phyloP scores from a whole-genome alignment of 495 filamentous ascomycete genomes.

The Penicillium manginii region DNA sequence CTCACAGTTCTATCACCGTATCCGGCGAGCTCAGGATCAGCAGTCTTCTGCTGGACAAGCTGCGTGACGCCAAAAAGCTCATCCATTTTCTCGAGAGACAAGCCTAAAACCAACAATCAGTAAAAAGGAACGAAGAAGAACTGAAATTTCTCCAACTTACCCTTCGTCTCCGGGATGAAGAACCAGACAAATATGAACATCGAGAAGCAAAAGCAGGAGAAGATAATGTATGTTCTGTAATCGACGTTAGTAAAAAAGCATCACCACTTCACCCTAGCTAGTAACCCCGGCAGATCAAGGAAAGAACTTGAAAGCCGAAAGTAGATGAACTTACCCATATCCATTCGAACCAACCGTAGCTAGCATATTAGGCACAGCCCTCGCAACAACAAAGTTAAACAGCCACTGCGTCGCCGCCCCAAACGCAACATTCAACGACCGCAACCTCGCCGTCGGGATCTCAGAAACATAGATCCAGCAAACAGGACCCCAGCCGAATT shows the following conservation, averaged over 20 bases:
- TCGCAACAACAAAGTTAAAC: slow-evolving; percentile 45
- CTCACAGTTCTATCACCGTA: neutral
- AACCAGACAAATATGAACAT: slow-evolving; percentile 74
- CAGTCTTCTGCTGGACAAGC: slow-evolving; percentile 23
- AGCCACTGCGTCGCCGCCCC: slow-evolving; percentile 67
- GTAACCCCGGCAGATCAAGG: slow-evolving; percentile 15
- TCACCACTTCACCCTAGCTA: slow-evolving; percentile 33
- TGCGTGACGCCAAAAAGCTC: slow-evolving; percentile 56
- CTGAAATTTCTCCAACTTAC: slow-evolving; percentile 28
- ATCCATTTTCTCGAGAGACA: slow-evolving; percentile 54
- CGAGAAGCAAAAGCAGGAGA: slow-evolving; percentile 61
- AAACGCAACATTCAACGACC: slow-evolving; percentile 68
- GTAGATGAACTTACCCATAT: slow-evolving; percentile 50
- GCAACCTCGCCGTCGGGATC: slow-evolving; percentile 70
- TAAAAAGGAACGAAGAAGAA: slow-evolving; percentile 1
- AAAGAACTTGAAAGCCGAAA: no score
- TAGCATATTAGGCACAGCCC: slow-evolving; percentile 46
- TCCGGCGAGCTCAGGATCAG: slow-evolving; percentile 21
- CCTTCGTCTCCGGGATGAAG: slow-evolving; percentile 76
- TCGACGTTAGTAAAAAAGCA: slow-evolving; percentile 38
- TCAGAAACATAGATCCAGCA: slow-evolving; percentile 79
- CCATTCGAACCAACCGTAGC: slow-evolving; percentile 62
- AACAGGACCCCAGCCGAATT: slow-evolving; percentile 78
- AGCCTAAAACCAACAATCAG: slow-evolving; percentile 21
- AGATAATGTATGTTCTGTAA: slow-evolving; percentile 44